Conservation (phyloP, 1,139 yeast species). For the Yamadazyma kanchanaburiensis region DNA sequence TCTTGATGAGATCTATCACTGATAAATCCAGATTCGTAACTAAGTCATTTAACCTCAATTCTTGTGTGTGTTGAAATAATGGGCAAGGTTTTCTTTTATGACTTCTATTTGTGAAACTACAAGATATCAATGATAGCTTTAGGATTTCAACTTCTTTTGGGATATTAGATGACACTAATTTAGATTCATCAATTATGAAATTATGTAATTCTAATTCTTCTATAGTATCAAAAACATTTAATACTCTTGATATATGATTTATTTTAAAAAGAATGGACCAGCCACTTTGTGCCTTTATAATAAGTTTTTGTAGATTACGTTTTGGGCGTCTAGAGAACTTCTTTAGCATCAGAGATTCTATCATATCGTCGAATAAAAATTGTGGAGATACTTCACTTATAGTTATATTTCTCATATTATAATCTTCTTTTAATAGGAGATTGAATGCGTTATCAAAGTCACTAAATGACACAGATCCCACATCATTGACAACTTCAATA, state of each 20-base stretch:
- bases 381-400: slow-evolving; percentile 49
- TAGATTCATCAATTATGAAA: slow-evolving; percentile 42
- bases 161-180: slow-evolving; percentile 8
- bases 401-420: slow-evolving; percentile 24
- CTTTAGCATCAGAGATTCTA: slow-evolving; percentile 7
- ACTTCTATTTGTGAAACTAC: slow-evolving; percentile 21
- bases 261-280: slow-evolving; percentile 43
- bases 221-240: slow-evolving; percentile 42
- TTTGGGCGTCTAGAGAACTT: slow-evolving; percentile 16
- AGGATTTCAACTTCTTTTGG: slow-evolving; percentile 14
- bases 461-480: slow-evolving; percentile 19
- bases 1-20: slow-evolving; percentile 39
- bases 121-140: slow-evolving; percentile 21
- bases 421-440: slow-evolving; percentile 27
- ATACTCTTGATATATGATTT: slow-evolving; percentile 23
- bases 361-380: slow-evolving; percentile 33
- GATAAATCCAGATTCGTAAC: slow-evolving; percentile 45
- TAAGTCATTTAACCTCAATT: slow-evolving; percentile 34
- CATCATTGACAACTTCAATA: slow-evolving; percentile 22
- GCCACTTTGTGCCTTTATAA: slow-evolving; percentile 42
- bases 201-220: slow-evolving; percentile 42
- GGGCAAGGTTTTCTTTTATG: slow-evolving; percentile 14
- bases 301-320: slow-evolving; percentile 21
- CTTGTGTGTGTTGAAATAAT: slow-evolving; percentile 33
- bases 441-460: slow-evolving; percentile 23